A percentile compares a stretch with the other conserved stretches of the same genome.
Conservation (phyloP, 2,329 filamentous ascomycete species). For the Ceratocystis cacaofunesta region DNA sequence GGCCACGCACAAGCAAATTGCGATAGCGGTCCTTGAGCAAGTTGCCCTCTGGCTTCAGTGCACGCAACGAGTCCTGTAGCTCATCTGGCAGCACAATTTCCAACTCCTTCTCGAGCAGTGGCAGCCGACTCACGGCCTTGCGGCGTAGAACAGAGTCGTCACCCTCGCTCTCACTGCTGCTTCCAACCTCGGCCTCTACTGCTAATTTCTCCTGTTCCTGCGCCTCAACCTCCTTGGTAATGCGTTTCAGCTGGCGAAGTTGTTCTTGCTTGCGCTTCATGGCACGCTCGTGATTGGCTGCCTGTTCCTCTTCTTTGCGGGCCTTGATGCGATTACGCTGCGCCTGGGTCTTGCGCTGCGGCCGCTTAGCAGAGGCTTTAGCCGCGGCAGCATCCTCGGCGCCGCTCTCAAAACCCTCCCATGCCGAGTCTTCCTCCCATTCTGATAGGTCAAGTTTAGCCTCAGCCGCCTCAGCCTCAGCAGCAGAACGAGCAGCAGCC, state of each 20-base stretch:
- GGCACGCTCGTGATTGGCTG: constrained; percentile 58
- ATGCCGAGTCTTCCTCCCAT: constrained; percentile 80
- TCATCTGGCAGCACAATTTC: constrained; percentile 73
- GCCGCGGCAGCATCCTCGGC: constrained; percentile 44
- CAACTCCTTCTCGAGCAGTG: constrained; percentile 55
- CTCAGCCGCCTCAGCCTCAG: constrained; percentile 60
- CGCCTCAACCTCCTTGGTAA: constrained; percentile 47
- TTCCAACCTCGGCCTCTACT: constrained; percentile 22
- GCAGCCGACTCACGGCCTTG: constrained; percentile 57
- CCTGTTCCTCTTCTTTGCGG: constrained; percentile 72
- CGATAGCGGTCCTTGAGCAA: constrained; percentile 82
- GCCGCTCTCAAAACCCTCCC: constrained; percentile 80
- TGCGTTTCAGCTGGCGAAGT: constrained; percentile 53
- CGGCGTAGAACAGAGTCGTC: constrained; percentile 52
- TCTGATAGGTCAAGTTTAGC: constrained; percentile 48
- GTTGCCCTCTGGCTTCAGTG: constrained; percentile 91
- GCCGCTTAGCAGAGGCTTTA: constrained; percentile 59
- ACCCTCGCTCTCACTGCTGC: constrained; percentile 39
- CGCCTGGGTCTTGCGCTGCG: constrained; percentile 68
- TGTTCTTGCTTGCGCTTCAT: constrained; percentile 62
- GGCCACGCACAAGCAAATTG: constrained; percentile 74
- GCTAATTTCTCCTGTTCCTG: constrained; percentile 38
- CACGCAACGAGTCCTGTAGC: constrained; percentile 62
- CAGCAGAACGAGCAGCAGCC: constrained; percentile 53
- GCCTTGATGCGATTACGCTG: constrained; percentile 81